Percentiles rank a stretch among this genome's conserved stretches.
Evolutionary conservation across 768 basidiomycete genomes (phyloP).

Genomic region (Gymnopilus junonius): DNA sequence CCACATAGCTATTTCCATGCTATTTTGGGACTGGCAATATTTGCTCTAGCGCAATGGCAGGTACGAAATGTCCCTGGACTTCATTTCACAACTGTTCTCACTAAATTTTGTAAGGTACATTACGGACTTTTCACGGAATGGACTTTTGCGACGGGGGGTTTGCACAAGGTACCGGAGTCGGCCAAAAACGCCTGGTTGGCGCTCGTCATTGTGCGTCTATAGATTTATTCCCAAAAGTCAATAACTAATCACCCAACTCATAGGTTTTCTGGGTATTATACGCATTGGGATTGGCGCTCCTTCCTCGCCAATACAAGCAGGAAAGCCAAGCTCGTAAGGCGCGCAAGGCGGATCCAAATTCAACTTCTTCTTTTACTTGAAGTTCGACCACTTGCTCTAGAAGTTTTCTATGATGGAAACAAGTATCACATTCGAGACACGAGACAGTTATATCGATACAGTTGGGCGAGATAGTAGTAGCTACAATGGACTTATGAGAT

Average conservation of each 20-base stretch:
- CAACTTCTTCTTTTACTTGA: constrained; percentile 13
- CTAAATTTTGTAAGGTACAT: constrained; percentile 41
- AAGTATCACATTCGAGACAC: constrained; percentile 27
- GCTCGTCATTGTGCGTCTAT: constrained; percentile 39
- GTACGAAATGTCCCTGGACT: constrained; percentile 25
- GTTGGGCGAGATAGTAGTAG: constrained; percentile 11
- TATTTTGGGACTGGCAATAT: constrained; percentile 54
- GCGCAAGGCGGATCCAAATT: constrained; percentile 20
- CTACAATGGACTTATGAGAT: constrained; percentile 16
- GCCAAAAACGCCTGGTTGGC: constrained; percentile 54
- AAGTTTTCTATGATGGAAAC: constrained; percentile 1
- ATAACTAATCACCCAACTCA: not conserved
- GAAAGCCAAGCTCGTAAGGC: constrained; percentile 33
- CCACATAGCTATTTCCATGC: constrained; percentile 62
- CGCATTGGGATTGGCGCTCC: constrained; percentile 40
- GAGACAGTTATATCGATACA: constrained; percentile 27
- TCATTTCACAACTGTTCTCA: not conserved
- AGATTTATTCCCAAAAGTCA: not conserved
- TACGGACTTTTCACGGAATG: constrained; percentile 55
- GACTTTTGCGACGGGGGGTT: constrained; percentile 34
- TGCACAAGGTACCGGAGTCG: constrained; percentile 39
- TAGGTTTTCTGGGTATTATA: constrained; percentile 56
- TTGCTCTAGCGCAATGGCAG: constrained; percentile 58
- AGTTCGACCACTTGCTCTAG: constrained; percentile 8
- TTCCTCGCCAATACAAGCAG: constrained; percentile 51